Conservation (phyloP, 2,329 filamentous ascomycete species). For the Lomentospora prolificans region DNA sequence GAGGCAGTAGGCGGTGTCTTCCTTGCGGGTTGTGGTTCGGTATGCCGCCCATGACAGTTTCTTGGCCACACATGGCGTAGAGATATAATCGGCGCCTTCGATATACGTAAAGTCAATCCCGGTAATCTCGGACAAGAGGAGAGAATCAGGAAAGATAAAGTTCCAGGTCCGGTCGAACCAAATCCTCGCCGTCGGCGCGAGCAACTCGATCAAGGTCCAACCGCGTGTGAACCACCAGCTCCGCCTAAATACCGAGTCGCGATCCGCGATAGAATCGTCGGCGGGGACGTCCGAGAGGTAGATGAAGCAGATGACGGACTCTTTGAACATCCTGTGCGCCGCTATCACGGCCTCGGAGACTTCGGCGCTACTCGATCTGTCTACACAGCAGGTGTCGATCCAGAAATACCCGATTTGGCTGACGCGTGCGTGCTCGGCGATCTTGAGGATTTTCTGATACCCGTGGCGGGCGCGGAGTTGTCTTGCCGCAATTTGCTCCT, state of each 20-base stretch:
- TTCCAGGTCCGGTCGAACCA: slow-evolving; percentile 14
- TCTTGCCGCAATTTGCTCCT: slow-evolving; percentile 5
- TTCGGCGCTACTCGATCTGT: slow-evolving; percentile 14
- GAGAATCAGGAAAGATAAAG: slow-evolving; percentile 14
- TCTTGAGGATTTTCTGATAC: slow-evolving; percentile 6
- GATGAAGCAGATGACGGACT: slow-evolving; percentile 13
- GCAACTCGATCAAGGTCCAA: slow-evolving; percentile 21
- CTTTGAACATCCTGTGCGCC: slow-evolving; percentile 14
- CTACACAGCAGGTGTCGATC: slow-evolving; percentile 18
- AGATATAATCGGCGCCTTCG: slow-evolving; percentile 9
- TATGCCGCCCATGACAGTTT: slow-evolving; percentile 18
- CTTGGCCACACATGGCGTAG: slow-evolving; percentile 9
- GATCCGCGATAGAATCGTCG: slow-evolving; percentile 1
- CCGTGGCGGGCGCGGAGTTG: slow-evolving; percentile 1
- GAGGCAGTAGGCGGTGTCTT: slow-evolving; percentile 23
- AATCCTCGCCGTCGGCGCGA: slow-evolving; percentile 15
- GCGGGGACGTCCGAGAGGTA: slow-evolving; percentile 13
- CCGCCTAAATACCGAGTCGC: slow-evolving; percentile 10
- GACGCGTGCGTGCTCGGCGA: slow-evolving; percentile 6
- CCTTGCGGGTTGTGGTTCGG: slow-evolving; percentile 19
- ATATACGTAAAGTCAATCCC: slow-evolving; percentile 9
- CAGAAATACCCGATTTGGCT: slow-evolving; percentile 14
- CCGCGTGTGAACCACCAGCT: slow-evolving; percentile 18
- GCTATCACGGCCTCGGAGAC: slow-evolving; percentile 16
- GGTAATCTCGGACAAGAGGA: slow-evolving; percentile 6